Evolutionary conservation across 2,329 filamentous ascomycete genomes (phyloP).

Genomic region (Penicillium paneum): DNA sequence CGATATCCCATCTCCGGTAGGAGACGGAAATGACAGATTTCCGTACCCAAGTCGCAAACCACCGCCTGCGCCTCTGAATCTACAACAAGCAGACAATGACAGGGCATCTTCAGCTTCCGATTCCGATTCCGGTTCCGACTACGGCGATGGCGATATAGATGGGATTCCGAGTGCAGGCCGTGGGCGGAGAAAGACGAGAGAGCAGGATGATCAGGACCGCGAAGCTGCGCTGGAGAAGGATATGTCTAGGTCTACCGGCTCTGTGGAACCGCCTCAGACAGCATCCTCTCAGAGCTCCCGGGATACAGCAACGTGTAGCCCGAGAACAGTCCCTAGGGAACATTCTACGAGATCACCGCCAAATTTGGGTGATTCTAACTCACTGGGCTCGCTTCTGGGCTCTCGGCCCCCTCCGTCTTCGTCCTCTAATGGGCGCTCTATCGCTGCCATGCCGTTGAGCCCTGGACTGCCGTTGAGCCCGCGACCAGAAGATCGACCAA

Average conservation of each 20-base stretch:
- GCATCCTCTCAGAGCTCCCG: slow-evolving; percentile 9
- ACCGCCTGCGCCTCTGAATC: slow-evolving; percentile 78
- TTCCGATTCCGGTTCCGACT: slow-evolving; percentile 73
- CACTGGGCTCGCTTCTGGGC: slow-evolving; percentile 34
- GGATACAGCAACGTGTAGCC: slow-evolving; percentile 20
- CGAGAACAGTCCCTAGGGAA: slow-evolving; percentile 53
- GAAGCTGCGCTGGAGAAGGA: slow-evolving; percentile 67
- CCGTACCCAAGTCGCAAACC: slow-evolving; percentile 70
- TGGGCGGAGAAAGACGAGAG: slow-evolving; percentile 77
- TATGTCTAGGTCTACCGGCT: slow-evolving; percentile 43
- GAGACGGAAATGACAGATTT: slow-evolving; percentile 27
- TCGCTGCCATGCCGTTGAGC: slow-evolving; percentile 53
- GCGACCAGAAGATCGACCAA: slow-evolving; percentile 57
- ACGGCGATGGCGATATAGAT: slow-evolving; percentile 72
- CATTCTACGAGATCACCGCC: slow-evolving; percentile 36
- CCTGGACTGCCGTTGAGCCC: slow-evolving; percentile 64
- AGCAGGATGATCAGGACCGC: slow-evolving; percentile 79
- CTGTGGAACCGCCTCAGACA: background rate
- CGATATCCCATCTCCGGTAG: slow-evolving; percentile 14
- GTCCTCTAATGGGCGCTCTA: slow-evolving; percentile 37
- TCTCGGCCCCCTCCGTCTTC: slow-evolving; percentile 24
- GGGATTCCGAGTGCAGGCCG: slow-evolving; percentile 60
- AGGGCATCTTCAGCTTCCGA: slow-evolving; percentile 45
- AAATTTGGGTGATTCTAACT: slow-evolving; percentile 23
- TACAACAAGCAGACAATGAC: slow-evolving; percentile 51